Conservation (phyloP, 441 rosid species). For the Aquilaria agallochum region DNA sequence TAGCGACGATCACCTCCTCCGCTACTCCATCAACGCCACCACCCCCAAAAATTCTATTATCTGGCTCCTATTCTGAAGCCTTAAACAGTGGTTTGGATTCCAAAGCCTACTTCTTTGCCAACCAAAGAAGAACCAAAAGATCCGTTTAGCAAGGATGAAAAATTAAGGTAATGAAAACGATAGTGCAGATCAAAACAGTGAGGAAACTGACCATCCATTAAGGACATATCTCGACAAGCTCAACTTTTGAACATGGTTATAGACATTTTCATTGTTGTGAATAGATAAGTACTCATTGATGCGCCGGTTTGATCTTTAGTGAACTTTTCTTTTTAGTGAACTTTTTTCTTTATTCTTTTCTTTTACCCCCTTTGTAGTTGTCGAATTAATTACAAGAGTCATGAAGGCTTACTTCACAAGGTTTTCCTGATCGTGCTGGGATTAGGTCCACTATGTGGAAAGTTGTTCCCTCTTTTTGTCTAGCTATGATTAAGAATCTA, state of each 20-base stretch:
- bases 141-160: conserved; percentile 20
- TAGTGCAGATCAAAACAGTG: conserved; percentile 29
- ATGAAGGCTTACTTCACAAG: conserved; percentile 77
- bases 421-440: conserved; percentile 80
- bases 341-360: not conserved
- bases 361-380: conserved; percentile 31
- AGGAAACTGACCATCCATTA: conserved; percentile 39
- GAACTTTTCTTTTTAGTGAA: conserved; percentile 4
- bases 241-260: conserved; percentile 76
- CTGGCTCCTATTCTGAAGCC: conserved; percentile 32
- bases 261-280: conserved; percentile 2
- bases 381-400: conserved; percentile 82
- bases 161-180: conserved; percentile 12
- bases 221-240: conserved; percentile 78
- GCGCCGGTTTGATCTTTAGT: not conserved
- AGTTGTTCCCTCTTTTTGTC: conserved; percentile 28
- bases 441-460: conserved; percentile 93
- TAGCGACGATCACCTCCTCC: conserved; percentile 35
- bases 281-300: not conserved
- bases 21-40: conserved; percentile 21
- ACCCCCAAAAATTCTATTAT: conserved; percentile 17
- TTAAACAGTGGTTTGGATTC: conserved; percentile 26
- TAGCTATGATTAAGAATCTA: not conserved
- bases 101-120: conserved; percentile 21
- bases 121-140: conserved; percentile 44